Evolutionary conservation across 176 grass and related monocot species (phyloP).

Genomic region (Aegilops sharonensis): DNA sequence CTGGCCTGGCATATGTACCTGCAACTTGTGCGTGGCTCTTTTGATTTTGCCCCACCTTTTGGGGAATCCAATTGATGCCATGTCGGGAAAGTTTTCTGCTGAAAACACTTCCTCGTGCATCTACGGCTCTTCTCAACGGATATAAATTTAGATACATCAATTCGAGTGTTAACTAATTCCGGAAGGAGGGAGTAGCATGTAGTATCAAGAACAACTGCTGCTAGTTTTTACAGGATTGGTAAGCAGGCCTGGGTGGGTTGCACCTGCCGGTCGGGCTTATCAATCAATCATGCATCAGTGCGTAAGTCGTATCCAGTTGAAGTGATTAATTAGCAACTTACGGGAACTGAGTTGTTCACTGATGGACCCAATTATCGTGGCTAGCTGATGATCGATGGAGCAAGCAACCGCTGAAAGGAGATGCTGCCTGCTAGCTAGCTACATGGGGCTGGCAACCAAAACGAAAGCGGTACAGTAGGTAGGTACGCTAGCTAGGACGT

Average conservation of each 20-base stretch:
- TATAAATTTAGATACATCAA: too few relatives aligned
- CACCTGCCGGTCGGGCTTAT: background rate
- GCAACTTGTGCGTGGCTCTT: slow-evolving; percentile 28
- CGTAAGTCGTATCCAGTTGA: background rate
- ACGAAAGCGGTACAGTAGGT: background rate
- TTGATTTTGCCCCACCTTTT: slow-evolving; percentile 38
- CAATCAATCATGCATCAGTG: too few relatives aligned
- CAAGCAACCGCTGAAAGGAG: background rate
- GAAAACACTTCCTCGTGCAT: background rate
- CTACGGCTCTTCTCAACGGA: too few relatives aligned
- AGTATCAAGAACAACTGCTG: background rate
- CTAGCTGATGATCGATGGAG: background rate
- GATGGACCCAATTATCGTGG: background rate
- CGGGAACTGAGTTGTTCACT: background rate
- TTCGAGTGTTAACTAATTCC: too few relatives aligned
- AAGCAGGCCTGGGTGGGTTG: background rate
- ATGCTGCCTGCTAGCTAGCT: background rate
- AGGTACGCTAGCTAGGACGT: background rate
- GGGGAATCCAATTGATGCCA: slow-evolving; percentile 32
- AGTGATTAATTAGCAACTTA: background rate
- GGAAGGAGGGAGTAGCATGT: too few relatives aligned
- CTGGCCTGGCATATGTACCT: slow-evolving; percentile 37
- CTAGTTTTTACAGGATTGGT: background rate
- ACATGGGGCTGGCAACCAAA: background rate
- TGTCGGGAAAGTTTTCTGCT: slow-evolving; percentile 13